Evolutionary conservation across 768 basidiomycete genomes (phyloP).

Genomic region (Leccinum rimulosum): DNA sequence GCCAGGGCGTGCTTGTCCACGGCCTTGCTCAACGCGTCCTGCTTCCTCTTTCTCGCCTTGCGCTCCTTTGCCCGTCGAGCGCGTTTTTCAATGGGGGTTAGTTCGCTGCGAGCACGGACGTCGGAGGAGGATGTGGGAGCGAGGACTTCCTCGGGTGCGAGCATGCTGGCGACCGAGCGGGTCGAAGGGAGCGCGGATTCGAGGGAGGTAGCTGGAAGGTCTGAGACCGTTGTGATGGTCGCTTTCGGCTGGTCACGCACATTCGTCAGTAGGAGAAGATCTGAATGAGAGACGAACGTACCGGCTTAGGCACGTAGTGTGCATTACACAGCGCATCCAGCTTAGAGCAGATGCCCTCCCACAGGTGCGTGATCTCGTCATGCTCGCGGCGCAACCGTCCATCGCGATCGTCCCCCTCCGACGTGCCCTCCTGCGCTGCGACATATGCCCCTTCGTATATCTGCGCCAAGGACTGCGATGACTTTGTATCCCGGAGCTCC

Average conservation of each 20-base stretch:
- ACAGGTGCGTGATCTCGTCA: slow-evolving; percentile 75
- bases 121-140: slow-evolving; percentile 49
- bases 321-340: slow-evolving; percentile 93
- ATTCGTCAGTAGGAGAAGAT: neutral
- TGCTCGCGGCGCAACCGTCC: slow-evolving; percentile 88
- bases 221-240: slow-evolving; percentile 77
- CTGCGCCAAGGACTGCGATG: slow-evolving; percentile 85
- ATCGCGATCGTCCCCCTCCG: slow-evolving; percentile 70
- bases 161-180: slow-evolving; percentile 69
- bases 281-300: slow-evolving; percentile 36
- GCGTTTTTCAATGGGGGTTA: slow-evolving; percentile 84
- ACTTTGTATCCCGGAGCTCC: slow-evolving; percentile 87
- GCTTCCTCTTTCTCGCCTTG: slow-evolving; percentile 68
- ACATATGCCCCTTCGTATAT: slow-evolving; percentile 94
- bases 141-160: slow-evolving; percentile 93
- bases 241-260: slow-evolving; percentile 69
- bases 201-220: slow-evolving; percentile 75
- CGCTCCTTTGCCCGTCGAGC: slow-evolving; percentile 63
- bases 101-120: slow-evolving; percentile 68
- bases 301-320: slow-evolving; percentile 93
- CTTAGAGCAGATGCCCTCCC: slow-evolving; percentile 85
- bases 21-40: slow-evolving; percentile 59
- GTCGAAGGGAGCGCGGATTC: slow-evolving; percentile 91
- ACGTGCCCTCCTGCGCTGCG: slow-evolving; percentile 52
- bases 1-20: slow-evolving; percentile 54